Percentiles rank a stretch among this genome's conserved stretches.
These are phyloP conservation scores for Aspergillus olivimuriae DNA, from an alignment of 495 filamentous ascomycete genomes.

Conservation along the genomic window DNA sequence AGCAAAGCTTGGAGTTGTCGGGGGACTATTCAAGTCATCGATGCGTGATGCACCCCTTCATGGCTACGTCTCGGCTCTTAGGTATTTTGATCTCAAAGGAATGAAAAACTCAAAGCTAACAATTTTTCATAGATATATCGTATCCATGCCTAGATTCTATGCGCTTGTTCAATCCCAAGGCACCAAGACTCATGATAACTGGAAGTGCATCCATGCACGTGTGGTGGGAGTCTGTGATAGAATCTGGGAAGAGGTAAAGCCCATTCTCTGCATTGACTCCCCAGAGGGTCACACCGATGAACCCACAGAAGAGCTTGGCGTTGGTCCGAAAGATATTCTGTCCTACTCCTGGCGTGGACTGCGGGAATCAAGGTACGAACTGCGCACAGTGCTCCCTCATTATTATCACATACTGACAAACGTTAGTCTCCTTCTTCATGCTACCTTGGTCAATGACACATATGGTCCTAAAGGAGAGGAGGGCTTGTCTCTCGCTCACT, in stretches of 20 bases:
- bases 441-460: slow-evolving; percentile 29
- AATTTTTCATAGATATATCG: slow-evolving; percentile 34
- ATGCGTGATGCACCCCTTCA: slow-evolving; percentile 63
- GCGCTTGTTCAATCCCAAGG: slow-evolving; percentile 17
- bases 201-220: slow-evolving; percentile 46
- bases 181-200: slow-evolving; percentile 8
- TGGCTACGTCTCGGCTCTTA: slow-evolving; percentile 59
- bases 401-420: too few species aligned
- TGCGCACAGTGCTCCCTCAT: too few species aligned
- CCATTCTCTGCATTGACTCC: slow-evolving; percentile 80
- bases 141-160: slow-evolving; percentile 33
- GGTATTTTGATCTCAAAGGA: slow-evolving; percentile 29
- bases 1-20: slow-evolving; percentile 47
- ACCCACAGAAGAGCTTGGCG: slow-evolving; percentile 59
- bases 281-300: slow-evolving; percentile 82
- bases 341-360: slow-evolving; percentile 91
- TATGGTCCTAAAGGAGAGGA: slow-evolving; percentile 29
- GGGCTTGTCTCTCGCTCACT: slow-evolving; percentile 33
- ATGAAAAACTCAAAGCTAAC: too few species aligned
- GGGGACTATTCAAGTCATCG: slow-evolving; percentile 51
- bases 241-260: slow-evolving; percentile 69
- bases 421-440: slow-evolving; percentile 50
- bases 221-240: slow-evolving; percentile 50
- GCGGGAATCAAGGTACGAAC: slow-evolving; percentile 85
- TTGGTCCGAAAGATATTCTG: slow-evolving; percentile 75